Evolutionary conservation across 1,284 basidiomycete genomes (phyloP), one percentile per base, ranked within the genome.

Genomic region (Somion occarium): DNA sequence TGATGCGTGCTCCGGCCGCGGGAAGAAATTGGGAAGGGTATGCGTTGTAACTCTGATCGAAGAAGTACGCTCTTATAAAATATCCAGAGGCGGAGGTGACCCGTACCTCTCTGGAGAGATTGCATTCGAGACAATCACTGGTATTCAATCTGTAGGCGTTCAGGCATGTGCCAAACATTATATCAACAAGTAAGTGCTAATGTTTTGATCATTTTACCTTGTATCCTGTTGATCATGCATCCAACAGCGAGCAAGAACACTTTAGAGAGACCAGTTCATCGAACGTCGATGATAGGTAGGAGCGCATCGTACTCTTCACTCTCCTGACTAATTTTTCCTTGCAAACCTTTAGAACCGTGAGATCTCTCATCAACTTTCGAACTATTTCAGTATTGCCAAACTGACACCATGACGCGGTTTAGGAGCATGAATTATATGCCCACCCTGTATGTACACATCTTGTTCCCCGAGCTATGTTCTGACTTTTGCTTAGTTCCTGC

Each of bases 21-120:
- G 87, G 88, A 1, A 71, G 87, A 23, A 83, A 83, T 61, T 91
- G 84, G 83, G 87, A 90, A 72, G 80, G 79, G 65, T 82, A 55
- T 53, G 58, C 52, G n/a, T n/a, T n/a, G n/a, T n/a, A n/a, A 15
- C 15, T n/a, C 22, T 3, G 12, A 9, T 49, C 37, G 2, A 5
- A n/a, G n/a, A n/a, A n/a, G n/a, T n/a, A n/a, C n/a, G n/a, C n/a
- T n/a, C n/a, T n/a, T n/a, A n/a, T n/a, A n/a, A n/a, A 37, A 43
- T 30, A 20, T 13, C 44, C 49, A 79, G 77, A 19, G 78, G 75
- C 53, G 80, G 80, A 15, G 75, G 70, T 9, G 81, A 84, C 57
- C 82, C 85, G 0, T 88, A 79, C 63, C 71, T 88, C 24, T 73
- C 75, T 55, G 81, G 82, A 13, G 81, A 83, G 62, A 76, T 75